Evolutionary conservation across 805 yeast genomes (phyloP).

Genomic region (Suhomyces sp.): DNA sequence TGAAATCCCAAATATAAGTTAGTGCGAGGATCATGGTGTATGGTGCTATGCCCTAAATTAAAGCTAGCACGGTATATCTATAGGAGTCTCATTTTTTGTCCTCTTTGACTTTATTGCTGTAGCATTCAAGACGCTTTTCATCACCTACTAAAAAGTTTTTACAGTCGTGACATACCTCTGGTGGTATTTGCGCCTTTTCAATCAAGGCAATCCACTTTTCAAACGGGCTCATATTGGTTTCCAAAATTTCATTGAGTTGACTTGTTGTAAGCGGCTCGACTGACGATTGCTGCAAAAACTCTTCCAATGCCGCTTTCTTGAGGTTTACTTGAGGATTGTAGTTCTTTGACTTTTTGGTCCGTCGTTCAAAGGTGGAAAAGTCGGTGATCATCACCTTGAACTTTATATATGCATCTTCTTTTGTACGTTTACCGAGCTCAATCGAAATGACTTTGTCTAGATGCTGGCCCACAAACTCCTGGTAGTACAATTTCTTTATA

Average conservation of each 20-base stretch:
- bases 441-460: slow-evolving; percentile 11
- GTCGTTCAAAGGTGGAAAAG: slow-evolving; percentile 27
- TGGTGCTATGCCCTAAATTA: too few species aligned
- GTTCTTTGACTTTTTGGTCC: slow-evolving; percentile 16
- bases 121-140: slow-evolving; percentile 29
- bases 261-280: background rate
- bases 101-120: background rate
- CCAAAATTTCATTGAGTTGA: background rate
- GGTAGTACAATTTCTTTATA: slow-evolving; percentile 23
- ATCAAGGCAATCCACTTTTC: slow-evolving; percentile 31
- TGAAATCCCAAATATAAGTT: too few species aligned
- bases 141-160: slow-evolving; percentile 41
- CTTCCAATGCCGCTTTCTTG: slow-evolving; percentile 26
- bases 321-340: slow-evolving; percentile 21
- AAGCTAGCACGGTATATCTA: too few species aligned
- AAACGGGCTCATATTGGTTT: slow-evolving; percentile 6
- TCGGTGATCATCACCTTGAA: slow-evolving; percentile 28
- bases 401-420: slow-evolving; percentile 23
- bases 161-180: slow-evolving; percentile 21
- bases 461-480: slow-evolving; percentile 24
- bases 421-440: slow-evolving; percentile 14
- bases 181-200: slow-evolving; percentile 19
- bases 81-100: background rate
- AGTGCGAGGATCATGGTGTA: too few species aligned
- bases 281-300: slow-evolving; percentile 14